These are phyloP conservation scores for Paramecium tetraurelia DNA, from an alignment of 73 alveolate species.

Conservation along the genomic window DNA sequence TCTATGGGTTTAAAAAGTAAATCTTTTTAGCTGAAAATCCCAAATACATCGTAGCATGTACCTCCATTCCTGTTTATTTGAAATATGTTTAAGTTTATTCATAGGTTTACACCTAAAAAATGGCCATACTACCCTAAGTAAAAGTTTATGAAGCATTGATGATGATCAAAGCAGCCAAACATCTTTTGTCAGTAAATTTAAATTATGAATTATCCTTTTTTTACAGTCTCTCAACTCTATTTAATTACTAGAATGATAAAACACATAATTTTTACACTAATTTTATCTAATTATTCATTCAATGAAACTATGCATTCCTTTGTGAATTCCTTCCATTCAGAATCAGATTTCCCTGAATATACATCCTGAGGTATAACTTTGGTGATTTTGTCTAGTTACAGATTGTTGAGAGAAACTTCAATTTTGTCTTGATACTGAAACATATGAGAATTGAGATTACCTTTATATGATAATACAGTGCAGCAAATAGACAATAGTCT, in stretches of 20 bases:
- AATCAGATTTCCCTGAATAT: not conserved
- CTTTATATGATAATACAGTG: not conserved
- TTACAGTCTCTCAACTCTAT: not conserved
- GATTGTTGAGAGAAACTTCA: not conserved
- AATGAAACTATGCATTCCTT: not conserved
- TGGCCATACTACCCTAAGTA: not conserved
- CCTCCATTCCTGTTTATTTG: not conserved
- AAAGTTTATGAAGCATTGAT: not conserved
- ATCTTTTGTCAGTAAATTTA: not conserved
- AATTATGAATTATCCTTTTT: not conserved
- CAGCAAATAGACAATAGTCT: constrained; percentile 22
- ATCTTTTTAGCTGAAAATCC: not conserved
- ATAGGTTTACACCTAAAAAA: not conserved
- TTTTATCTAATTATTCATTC: not conserved
- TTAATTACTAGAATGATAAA: not conserved
- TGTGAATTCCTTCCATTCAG: not conserved
- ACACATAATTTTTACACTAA: not conserved
- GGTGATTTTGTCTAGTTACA: not conserved
- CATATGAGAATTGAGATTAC: not conserved
- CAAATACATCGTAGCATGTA: constrained; percentile 5
- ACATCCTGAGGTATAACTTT: not conserved
- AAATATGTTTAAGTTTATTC: not conserved
- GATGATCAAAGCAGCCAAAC: not conserved
- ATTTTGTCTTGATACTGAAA: not conserved
- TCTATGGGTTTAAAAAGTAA: not conserved